Evolutionary conservation across 208 protist species (phyloP), one percentile per base, ranked within the genome.

Genomic region (Crithidia fasciculata): DNA sequence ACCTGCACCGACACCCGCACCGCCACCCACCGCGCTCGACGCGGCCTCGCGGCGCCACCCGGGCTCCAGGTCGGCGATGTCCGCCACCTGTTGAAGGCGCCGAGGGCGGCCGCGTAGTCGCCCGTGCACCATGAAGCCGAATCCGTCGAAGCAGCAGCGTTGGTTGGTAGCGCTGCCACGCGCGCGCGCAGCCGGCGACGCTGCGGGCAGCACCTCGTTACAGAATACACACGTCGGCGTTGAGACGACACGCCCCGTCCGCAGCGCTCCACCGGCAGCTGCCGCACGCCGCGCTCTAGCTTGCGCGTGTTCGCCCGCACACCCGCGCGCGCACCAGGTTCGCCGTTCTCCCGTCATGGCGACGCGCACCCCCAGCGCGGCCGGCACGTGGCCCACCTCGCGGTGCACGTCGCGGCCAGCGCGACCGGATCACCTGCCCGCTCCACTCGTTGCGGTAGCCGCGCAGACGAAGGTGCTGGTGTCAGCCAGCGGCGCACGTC

Each of bases 271-370:
- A 54, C 56, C 18, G 40, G 16, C 39, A 84, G 39, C 41, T 54
- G 67, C 18, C 80, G 75, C 44, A 84, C 75, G 65, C 68, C 15
- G 66, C 13, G 12, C 70, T 83, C 62, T 59, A 64, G 50, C 50
- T 70, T 57, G 74, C 76, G 2, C 86, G 45, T 82, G 44, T 40
- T 49, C 18, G 82, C 44, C 49, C 36, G 16, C 52, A 37, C 52
- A 56, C 39, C 2, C 56, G 47, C 37, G 66, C 67, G 41, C 75
- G 68, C 76, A 86, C 71, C 45, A 83, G 71, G 64, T 69, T 53
- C 56, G 56, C 72, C 49, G 81, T 86, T 82, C 81, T 66, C 79
- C 81, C 54, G 77, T 81, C 63, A 80, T 61, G 53, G 68, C 77
- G 6, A 82, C 55, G 59, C 43, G 44, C 52, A 70, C 73, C 12